Percentiles rank a stretch among this genome's conserved stretches.
phyloP scores from a whole-genome alignment of 768 basidiomycete species.

The Calocera viscosa region DNA sequence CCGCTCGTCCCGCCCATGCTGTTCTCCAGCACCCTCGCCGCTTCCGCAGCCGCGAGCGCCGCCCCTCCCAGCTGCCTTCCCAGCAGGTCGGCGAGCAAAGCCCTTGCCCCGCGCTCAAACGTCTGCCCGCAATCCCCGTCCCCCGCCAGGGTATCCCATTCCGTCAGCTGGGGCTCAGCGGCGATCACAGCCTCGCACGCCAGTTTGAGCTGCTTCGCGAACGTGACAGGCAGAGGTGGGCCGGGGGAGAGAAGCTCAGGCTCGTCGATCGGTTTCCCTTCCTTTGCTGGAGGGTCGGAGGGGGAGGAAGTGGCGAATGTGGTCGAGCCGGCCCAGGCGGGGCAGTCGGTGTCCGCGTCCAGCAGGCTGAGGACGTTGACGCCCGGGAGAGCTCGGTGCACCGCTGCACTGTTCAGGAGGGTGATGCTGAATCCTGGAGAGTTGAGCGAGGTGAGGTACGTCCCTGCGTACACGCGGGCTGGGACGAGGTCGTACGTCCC shows the following conservation, averaged over 20 bases:
- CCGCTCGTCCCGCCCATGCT: conserved; percentile 48
- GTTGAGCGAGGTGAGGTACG: conserved; percentile 72
- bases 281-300: neutral
- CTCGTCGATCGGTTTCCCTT: neutral
- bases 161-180: conserved; percentile 81
- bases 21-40: conserved; percentile 38
- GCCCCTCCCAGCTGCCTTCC: neutral
- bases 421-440: conserved; percentile 89
- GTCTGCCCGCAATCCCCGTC: conserved; percentile 67
- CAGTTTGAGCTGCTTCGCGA: conserved; percentile 41
- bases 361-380: conserved; percentile 50
- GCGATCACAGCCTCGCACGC: conserved; percentile 55
- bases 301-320: neutral
- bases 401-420: conserved; percentile 39
- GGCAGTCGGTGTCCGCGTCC: conserved; percentile 45
- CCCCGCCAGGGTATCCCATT: conserved; percentile 82
- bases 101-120: conserved; percentile 50
- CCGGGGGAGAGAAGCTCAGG: conserved; percentile 21
- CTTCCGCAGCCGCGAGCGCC: neutral
- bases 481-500: conserved; percentile 26
- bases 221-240: conserved; percentile 32
- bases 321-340: conserved; percentile 32
- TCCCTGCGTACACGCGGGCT: conserved; percentile 34
- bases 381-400: conserved; percentile 17
- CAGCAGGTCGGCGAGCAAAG: neutral